phyloP scores from a whole-genome alignment of 768 basidiomycete genomes.

The Lactarius sanguifluus region DNA sequence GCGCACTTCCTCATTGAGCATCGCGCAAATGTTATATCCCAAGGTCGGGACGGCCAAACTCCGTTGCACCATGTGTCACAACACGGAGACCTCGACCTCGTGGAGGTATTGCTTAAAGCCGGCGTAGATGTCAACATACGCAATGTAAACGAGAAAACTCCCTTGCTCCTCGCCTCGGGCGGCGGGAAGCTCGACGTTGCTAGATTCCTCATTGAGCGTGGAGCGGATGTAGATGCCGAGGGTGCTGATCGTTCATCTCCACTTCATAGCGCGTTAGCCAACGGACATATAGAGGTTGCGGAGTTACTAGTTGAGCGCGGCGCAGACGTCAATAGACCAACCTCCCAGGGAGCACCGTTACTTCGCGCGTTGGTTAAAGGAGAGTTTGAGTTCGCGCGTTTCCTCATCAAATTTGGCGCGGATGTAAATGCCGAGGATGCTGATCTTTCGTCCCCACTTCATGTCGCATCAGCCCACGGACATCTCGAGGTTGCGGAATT shows the following conservation, averaged over 20 bases:
- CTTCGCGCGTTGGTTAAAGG: no score
- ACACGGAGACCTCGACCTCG: neutral
- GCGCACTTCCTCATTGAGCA: neutral
- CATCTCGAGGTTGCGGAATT: neutral
- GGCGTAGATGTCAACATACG: neutral
- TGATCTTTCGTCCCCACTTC: neutral
- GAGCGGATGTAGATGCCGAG: no score
- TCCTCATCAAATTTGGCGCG: no score
- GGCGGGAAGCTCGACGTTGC: neutral
- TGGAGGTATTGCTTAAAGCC: neutral
- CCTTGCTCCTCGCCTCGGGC: neutral
- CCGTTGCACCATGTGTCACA: neutral
- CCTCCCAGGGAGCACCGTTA: no score
- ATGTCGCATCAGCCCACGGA: constrained; percentile 1
- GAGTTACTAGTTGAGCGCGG: no score
- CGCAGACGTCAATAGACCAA: no score
- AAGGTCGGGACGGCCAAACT: neutral
- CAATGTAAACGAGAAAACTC: neutral
- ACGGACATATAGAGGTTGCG: no score
- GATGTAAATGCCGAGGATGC: neutral
- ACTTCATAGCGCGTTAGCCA: no score
- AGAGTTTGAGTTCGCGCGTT: no score
- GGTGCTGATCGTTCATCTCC: no score
- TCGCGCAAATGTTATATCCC: neutral
- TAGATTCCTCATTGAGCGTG: neutral